Evolutionary conservation across 2,329 filamentous ascomycete species (phyloP), one percentile per base, ranked within the genome.

Genomic region (Ophiostoma himal-ulmi): DNA sequence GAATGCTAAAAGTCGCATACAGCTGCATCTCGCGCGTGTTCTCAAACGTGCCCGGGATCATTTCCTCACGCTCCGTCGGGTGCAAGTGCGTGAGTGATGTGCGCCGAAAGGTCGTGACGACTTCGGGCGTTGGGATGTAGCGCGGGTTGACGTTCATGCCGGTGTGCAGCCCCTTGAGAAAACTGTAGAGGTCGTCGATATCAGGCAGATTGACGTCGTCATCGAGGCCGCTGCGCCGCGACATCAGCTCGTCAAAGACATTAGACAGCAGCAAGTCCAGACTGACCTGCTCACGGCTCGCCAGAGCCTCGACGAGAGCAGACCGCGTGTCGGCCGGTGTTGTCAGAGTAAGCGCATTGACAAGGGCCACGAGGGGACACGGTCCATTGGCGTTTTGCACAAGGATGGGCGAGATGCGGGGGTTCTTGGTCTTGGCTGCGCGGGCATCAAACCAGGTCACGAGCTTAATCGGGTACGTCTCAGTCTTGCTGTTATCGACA

Each of bases 61-160:
- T 73, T 8, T 81, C 80, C 39, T 80, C 81, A n/a, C 83, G 80
- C 67, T 85, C 82, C 0, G 81, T 79, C 0, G 84, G 83, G 73
- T 85, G 81, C 1, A 86, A 75, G 73, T 88, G 82, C 1, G 82
- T 83, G 44, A 87, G 80, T 0, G 84, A 85, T 3, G 81, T 86
- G 68, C 80, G 83, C 77, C 83, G 84, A 65, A 84, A 83, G 1
- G 83, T 82, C 70, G 75, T 79, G 39, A 81, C 76, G 26, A 82
- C 78, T 17, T 85, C 82, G 8, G 80, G 77, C 0, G 82, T 84
- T 1, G 92, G 85, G 8, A 96, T 85, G 73, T 97, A 95, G 26
- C 91, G 88, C 2, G 95, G 95, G 74, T 99, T 99, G 71, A 98
- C 94, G 76, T 98, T 99, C 92, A 99, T 97, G 52, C 95, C 95